Conservation (phyloP, 1,139 yeast genomes). For the Meyerozyma guilliermondii region DNA sequence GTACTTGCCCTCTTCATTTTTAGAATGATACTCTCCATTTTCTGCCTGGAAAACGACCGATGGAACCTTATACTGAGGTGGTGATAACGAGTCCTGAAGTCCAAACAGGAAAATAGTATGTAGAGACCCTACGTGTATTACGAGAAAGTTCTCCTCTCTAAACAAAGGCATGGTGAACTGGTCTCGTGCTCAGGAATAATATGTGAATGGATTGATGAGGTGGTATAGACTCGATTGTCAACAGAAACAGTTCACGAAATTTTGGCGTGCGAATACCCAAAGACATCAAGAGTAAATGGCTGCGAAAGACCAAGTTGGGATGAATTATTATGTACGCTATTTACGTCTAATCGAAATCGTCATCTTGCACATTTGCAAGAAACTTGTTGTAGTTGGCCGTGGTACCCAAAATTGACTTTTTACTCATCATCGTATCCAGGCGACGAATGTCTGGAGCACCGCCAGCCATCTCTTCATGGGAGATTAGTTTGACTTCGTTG, state of each 20-base stretch:
- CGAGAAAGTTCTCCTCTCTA: constrained; percentile 55
- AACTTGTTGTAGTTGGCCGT: constrained; percentile 35
- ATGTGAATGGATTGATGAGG: not conserved
- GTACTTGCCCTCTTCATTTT: constrained; percentile 22
- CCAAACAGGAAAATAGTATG: constrained; percentile 78
- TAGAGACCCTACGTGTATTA: constrained; percentile 79
- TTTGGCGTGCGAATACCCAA: not conserved
- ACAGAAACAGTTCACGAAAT: not conserved
- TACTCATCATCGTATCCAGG: constrained; percentile 29
- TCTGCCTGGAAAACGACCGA: constrained; percentile 60
- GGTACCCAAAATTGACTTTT: constrained; percentile 37
- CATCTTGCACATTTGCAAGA: constrained; percentile 25
- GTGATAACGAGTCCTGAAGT: constrained; percentile 68
- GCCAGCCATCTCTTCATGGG: constrained; percentile 4
- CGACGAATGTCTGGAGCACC: constrained; percentile 14
- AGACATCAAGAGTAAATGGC: not conserved
- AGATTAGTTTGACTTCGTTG: constrained; percentile 28
- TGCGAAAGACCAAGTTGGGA: not conserved
- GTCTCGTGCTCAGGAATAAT: not conserved
- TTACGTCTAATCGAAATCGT: constrained; percentile 5
- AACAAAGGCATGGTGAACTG: constrained; percentile 45
- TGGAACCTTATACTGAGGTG: constrained; percentile 74
- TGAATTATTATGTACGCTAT: not conserved
- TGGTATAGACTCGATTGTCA: not conserved
- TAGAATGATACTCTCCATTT: constrained; percentile 37